Base-by-base conservation (phyloP, 495 filamentous ascomycete species). In the Neurospora hispaniola region DNA sequence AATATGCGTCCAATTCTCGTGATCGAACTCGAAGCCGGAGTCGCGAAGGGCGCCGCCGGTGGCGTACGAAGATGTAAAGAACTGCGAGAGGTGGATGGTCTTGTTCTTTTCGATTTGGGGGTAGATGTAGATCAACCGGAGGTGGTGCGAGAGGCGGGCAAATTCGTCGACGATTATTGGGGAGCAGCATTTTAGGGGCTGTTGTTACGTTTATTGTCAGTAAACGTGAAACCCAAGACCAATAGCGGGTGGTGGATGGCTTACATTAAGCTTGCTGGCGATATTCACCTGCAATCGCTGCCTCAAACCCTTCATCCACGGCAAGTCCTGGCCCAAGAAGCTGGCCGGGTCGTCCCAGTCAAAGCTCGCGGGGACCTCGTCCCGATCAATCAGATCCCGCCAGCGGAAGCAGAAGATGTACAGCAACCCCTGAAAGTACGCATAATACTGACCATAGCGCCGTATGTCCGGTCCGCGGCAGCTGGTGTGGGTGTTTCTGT, bases 371-470 rank as follows among this genome's bases (percentile, higher is more conserved):
- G 83, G 81, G 11, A 80, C 72, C 27, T 48, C 46, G 10, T 78
- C 82, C 5, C 88, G 87, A 20, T 84, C 86, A 46, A 93, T 90
- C 68, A 99, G 84, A 73, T 98, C 95, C 44, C 92, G 90, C 95
- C 95, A 98, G 46, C 96, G 90, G 85, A 98, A 99, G 85, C 96
- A 99, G 85, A 98, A 99, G 70, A 98, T 97, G 83, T 98, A 97
- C 42, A 75, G 46, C 69, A 78, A 70, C 6, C 95, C 94, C 80
- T 98, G 95, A n/a, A 90, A 88, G 59, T 93, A 89, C 7, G 91
- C 89, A 82, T 99, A 98, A 81, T 96, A 98, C 8, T 92, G 87
- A 20, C 88, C 87, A 78, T 94, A 98, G 42, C 90, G 89, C 59
- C 90, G 88, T 38, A 95, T 88, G 81, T 98, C 94, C 0, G 96